phyloP scores from a whole-genome alignment of 305 asterid species.

The Solanum aculeatissimum region DNA sequence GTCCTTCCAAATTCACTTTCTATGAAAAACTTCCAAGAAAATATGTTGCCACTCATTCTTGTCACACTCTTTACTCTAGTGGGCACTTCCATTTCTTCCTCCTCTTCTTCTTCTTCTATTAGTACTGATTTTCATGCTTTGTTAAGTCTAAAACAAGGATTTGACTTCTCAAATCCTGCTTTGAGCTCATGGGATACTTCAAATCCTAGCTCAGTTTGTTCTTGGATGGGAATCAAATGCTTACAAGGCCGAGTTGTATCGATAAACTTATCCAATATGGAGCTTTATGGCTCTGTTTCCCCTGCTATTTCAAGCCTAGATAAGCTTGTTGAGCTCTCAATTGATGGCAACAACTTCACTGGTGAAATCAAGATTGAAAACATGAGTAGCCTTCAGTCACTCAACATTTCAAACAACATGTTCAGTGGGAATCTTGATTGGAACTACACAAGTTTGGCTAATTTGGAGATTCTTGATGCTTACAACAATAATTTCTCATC shows the following conservation, averaged over 20 bases:
- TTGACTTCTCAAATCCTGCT: conserved; percentile 24
- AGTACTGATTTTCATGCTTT: conserved; percentile 60
- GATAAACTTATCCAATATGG: conserved; percentile 53
- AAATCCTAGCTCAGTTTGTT: conserved; percentile 49
- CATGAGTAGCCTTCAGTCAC: conserved; percentile 41
- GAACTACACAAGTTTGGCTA: conserved; percentile 55
- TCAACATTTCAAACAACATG: conserved; percentile 75
- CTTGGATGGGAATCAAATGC: conserved; percentile 76
- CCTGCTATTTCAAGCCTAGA: conserved; percentile 57
- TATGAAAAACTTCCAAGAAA: conserved; percentile 23
- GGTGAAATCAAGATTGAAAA: conserved; percentile 67
- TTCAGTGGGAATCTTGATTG: conserved; percentile 60
- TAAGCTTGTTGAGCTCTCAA: conserved; percentile 45
- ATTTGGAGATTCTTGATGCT: conserved; percentile 60
- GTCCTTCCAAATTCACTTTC: conserved; percentile 36
- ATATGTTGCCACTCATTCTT: conserved; percentile 35
- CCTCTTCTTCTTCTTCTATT: conserved; percentile 52
- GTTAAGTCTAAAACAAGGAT: conserved; percentile 46
- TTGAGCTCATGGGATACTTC: conserved; percentile 53
- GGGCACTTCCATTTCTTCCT: conserved; percentile 28
- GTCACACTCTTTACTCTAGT: conserved; percentile 28
- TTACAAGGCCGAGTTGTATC: conserved; percentile 46
- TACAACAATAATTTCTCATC: conserved; percentile 81
- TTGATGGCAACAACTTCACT: conserved; percentile 96
- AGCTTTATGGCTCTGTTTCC: conserved; percentile 63